A percentile compares a stretch with the other conserved stretches of the same genome.
Conservation (phyloP, 441 rosid genomes). For the Adansonia rubrostipa region DNA sequence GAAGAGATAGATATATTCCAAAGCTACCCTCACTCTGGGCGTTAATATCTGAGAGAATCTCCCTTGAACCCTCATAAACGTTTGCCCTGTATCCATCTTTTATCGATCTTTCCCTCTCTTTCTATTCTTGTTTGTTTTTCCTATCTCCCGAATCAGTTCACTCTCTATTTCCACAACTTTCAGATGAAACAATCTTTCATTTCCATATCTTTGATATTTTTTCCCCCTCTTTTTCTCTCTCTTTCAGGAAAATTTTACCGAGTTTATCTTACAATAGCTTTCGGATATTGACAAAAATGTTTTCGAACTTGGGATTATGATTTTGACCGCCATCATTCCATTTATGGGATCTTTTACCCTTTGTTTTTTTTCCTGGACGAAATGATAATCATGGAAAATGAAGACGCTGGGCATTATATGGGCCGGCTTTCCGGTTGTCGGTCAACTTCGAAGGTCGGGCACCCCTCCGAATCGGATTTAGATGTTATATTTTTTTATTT, state of each 20-base stretch:
- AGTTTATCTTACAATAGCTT: neutral
- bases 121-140: no score
- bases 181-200: neutral
- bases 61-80: constrained; percentile 89
- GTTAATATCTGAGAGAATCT: constrained; percentile 89
- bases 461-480: no score
- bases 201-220: no score
- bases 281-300: neutral
- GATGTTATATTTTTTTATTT: no score
- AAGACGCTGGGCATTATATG: no score
- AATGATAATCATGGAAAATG: no score
- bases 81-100: constrained; percentile 94
- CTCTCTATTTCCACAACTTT: no score
- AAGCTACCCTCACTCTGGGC: constrained; percentile 71
- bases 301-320: neutral
- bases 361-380: neutral
- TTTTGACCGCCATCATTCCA: neutral
- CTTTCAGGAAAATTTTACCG: neutral
- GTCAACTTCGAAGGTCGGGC: no score
- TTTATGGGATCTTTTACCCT: no score
- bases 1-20: constrained; percentile 81
- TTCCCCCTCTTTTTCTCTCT: neutral
- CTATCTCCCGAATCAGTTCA: neutral
- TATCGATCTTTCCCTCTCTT: neutral
- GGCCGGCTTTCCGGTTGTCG: no score